phyloP scores from a whole-genome alignment of 768 basidiomycete species.

The Leucocoprinus sp. region DNA sequence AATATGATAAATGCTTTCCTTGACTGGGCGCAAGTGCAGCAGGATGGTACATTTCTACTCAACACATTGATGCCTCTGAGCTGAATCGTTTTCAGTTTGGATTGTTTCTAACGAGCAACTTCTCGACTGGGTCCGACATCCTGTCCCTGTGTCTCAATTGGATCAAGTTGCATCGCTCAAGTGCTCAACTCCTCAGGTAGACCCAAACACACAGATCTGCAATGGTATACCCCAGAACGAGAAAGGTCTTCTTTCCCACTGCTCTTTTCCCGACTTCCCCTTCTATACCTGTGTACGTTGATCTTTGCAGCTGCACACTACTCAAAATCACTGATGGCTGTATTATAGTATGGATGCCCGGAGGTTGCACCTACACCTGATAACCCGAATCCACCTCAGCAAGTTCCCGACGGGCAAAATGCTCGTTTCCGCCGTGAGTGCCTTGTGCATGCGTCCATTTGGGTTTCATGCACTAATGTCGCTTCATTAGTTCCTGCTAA shows the following conservation, averaged over 20 bases:
- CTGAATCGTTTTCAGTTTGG: slow-evolving; percentile 41
- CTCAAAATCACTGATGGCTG: neutral
- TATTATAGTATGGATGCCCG: slow-evolving; percentile 66
- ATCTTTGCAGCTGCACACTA: neutral
- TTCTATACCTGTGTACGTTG: slow-evolving; percentile 68
- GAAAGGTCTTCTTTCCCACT: slow-evolving; percentile 49
- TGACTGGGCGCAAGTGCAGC: slow-evolving; percentile 72
- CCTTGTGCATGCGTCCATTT: neutral
- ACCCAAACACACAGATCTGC: slow-evolving; percentile 49
- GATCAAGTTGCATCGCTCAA: slow-evolving; percentile 44
- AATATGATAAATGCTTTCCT: slow-evolving; percentile 73
- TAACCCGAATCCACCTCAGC: slow-evolving; percentile 63
- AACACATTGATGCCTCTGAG: neutral
- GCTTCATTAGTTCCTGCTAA: slow-evolving; percentile 47
- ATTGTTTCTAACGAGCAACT: slow-evolving; percentile 67
- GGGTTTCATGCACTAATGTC: neutral
- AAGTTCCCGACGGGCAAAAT: slow-evolving; percentile 33
- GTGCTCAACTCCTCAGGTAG: slow-evolving; percentile 57
- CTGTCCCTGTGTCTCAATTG: slow-evolving; percentile 55
- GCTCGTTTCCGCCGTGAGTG: slow-evolving; percentile 49
- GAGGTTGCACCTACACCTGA: slow-evolving; percentile 38
- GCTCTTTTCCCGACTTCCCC: slow-evolving; percentile 66
- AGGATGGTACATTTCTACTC: slow-evolving; percentile 36
- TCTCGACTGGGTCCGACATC: slow-evolving; percentile 67
- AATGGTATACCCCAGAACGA: slow-evolving; percentile 71